These are phyloP conservation scores for Gardenia jasminoides DNA, from an alignment of 257 asterid genomes.

Conservation along the genomic window DNA sequence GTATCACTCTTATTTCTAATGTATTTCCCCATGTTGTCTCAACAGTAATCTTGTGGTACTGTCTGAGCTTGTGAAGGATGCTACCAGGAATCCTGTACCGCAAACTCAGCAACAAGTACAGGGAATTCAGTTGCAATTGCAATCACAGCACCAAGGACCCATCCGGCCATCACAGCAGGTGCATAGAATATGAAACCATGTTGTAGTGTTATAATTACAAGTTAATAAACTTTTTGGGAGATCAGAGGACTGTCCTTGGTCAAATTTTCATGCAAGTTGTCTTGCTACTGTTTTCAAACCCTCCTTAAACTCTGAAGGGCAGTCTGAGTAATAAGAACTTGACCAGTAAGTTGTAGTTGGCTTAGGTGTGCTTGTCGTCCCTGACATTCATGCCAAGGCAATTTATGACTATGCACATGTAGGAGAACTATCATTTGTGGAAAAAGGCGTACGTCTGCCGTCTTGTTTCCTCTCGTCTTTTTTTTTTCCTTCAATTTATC, in stretches of 20 bases:
- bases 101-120: constrained; percentile 64
- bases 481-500: not conserved
- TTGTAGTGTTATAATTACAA: constrained; percentile 13
- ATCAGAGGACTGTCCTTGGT: not conserved
- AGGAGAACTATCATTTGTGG: not conserved
- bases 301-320: not conserved
- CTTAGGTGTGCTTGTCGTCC: not conserved
- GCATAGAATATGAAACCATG: constrained; percentile 1
- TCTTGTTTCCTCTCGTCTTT: not conserved
- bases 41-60: constrained; percentile 69
- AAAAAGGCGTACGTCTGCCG: not conserved
- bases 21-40: constrained; percentile 37
- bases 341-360: not conserved
- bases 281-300: not conserved
- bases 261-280: not conserved
- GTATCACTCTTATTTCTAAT: constrained; percentile 5
- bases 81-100: constrained; percentile 52
- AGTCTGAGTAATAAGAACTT: not conserved
- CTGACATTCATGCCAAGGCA: not conserved
- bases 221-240: not conserved
- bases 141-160: constrained; percentile 57
- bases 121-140: constrained; percentile 69
- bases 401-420: not conserved
- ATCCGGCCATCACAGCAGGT: constrained; percentile 78
- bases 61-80: constrained; percentile 79